phyloP scores from a whole-genome alignment of 2,329 filamentous ascomycete species.

The Sphaceloma murrayae region DNA sequence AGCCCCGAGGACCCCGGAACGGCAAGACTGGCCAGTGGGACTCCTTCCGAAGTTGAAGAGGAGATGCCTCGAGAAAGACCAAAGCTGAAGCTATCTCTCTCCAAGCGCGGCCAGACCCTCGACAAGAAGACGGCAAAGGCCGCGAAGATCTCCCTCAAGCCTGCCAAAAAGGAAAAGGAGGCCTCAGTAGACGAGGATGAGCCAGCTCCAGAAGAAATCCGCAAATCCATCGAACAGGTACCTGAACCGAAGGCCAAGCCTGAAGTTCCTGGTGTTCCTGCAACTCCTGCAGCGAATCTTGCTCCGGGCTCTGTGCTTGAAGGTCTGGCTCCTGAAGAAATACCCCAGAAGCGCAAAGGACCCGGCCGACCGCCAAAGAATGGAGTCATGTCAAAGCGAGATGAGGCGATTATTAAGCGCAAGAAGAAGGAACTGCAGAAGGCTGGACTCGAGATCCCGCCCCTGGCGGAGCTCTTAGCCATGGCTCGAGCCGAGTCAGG shows the following conservation, averaged over 20 bases:
- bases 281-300: conserved; percentile 17
- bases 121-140: conserved; percentile 19
- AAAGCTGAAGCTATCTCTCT: conserved; percentile 25
- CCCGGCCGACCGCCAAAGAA: conserved; percentile 76
- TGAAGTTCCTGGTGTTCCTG: conserved; percentile 15
- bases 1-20: conserved; percentile 35
- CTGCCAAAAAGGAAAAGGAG: conserved; percentile 14
- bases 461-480: conserved; percentile 25
- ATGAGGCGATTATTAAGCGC: conserved; percentile 33
- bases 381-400: conserved; percentile 71
- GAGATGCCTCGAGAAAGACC: conserved; percentile 18
- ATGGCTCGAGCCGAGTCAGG: conserved; percentile 27
- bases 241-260: conserved; percentile 13
- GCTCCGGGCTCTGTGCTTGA: conserved; percentile 26
- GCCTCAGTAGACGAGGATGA: conserved; percentile 16
- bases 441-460: conserved; percentile 24
- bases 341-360: conserved; percentile 58
- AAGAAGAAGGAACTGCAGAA: conserved; percentile 31
- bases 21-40: conserved; percentile 46
- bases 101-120: conserved; percentile 12
- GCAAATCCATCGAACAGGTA: conserved; percentile 16
- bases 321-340: conserved; percentile 27
- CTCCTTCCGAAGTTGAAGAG: conserved; percentile 20
- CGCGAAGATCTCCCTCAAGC: conserved; percentile 17
- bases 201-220: no score